These are phyloP conservation scores for Diplodia seriata DNA, from an alignment of 2,329 filamentous ascomycete genomes.

Conservation along the genomic window DNA sequence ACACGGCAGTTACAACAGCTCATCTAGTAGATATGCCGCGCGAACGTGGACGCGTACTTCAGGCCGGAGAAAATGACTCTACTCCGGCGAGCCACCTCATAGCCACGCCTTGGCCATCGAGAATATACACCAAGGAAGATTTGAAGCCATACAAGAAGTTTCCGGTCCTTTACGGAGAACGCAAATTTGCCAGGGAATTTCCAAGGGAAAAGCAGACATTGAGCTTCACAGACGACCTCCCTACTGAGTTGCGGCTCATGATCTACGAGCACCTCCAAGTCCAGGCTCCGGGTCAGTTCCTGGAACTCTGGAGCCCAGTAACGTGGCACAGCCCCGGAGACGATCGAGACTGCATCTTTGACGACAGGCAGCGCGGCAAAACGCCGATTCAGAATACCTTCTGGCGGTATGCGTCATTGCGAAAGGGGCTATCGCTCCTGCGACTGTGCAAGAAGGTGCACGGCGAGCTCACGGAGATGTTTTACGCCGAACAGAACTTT, in stretches of 20 bases:
- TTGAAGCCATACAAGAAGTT: constrained; percentile 4
- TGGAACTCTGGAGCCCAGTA: constrained; percentile 1
- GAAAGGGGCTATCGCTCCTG: not conserved
- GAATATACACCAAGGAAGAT: not conserved
- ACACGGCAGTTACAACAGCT: no score
- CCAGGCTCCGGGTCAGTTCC: not conserved
- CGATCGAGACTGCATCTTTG: not conserved
- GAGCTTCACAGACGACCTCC: constrained; percentile 22
- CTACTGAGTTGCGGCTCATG: constrained; percentile 26
- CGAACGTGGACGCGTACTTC: no score
- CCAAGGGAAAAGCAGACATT: constrained; percentile 15
- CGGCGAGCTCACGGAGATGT: not conserved
- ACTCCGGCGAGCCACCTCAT: not conserved
- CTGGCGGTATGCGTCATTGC: not conserved
- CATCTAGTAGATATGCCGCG: not conserved
- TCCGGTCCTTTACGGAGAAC: not conserved
- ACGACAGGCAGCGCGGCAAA: not conserved
- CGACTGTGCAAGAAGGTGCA: constrained; percentile 14
- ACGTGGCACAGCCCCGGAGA: no score
- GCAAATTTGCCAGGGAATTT: not conserved
- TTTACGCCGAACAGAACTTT: not conserved
- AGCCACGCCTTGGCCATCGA: not conserved
- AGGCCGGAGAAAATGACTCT: not conserved
- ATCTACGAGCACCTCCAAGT: not conserved
- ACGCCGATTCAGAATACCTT: not conserved